phyloP scores from a whole-genome alignment of 306 rosid genomes.

The Malus fusca region DNA sequence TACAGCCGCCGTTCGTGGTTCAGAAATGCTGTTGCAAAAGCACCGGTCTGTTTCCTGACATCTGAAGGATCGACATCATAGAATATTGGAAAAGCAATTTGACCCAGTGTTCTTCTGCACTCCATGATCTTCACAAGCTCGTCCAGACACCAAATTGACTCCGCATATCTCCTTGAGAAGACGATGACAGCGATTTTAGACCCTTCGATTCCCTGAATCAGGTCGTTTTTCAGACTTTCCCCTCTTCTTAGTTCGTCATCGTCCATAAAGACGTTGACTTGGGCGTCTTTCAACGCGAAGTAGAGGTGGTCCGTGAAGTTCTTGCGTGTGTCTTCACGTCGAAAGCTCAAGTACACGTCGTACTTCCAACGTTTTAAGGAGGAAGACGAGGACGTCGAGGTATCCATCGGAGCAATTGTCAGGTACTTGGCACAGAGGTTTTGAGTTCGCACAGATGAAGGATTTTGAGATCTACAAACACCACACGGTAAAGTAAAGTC shows the following conservation, averaged over 20 bases:
- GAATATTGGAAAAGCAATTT: too few relatives aligned
- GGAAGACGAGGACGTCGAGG: too few relatives aligned
- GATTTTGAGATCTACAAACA: too few relatives aligned
- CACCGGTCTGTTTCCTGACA: rapidly evolving
- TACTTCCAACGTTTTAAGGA: too few relatives aligned
- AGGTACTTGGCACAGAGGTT: too few relatives aligned
- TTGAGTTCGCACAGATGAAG: too few relatives aligned
- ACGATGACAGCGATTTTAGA: not conserved
- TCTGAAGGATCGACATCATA: not conserved
- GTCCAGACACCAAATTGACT: not conserved
- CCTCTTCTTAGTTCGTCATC: too few relatives aligned
- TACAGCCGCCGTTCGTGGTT: too few relatives aligned
- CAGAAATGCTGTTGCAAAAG: rapidly evolving
- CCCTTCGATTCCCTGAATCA: not conserved
- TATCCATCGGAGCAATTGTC: too few relatives aligned
- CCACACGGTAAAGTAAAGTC: too few relatives aligned
- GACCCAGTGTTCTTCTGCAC: not conserved
- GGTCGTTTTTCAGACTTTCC: not conserved
- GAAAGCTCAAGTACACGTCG: not conserved
- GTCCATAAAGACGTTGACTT: not conserved
- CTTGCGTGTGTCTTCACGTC: not conserved
- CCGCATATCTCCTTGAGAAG: not conserved
- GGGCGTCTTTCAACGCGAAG: not conserved
- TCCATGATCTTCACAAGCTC: not conserved
- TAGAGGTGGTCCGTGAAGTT: not conserved